A percentile compares a stretch with the other conserved stretches of the same genome.
These are phyloP conservation scores for Tulasnella sp. DNA, from an alignment of 768 basidiomycete species.

Conservation along the genomic window DNA sequence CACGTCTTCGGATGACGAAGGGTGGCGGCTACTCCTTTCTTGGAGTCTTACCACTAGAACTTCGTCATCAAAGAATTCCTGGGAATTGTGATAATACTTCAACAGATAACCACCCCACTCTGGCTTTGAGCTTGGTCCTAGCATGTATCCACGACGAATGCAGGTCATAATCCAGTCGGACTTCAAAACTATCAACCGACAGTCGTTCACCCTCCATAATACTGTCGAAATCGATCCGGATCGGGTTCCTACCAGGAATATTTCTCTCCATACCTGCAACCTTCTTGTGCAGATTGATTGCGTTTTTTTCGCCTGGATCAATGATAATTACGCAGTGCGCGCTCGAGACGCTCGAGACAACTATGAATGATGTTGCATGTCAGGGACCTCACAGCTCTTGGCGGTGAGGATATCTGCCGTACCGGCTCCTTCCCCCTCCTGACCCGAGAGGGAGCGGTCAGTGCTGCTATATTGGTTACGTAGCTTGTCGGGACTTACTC, in stretches of 20 bases:
- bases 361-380: too few species aligned
- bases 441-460: background rate
- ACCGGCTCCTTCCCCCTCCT: background rate
- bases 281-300: background rate
- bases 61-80: background rate
- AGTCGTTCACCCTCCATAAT: background rate
- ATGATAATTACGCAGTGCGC: background rate
- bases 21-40: background rate
- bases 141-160: background rate
- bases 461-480: too few species aligned
- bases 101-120: background rate
- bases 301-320: background rate
- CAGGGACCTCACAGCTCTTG: background rate
- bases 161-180: background rate
- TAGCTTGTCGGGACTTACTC: background rate
- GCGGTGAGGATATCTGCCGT: background rate
- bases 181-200: background rate
- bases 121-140: background rate
- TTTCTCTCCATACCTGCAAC: background rate
- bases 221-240: too few species aligned
- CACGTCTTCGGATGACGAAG: background rate
- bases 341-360: background rate
- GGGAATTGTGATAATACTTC: background rate
- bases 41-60: background rate
- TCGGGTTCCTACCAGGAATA: background rate